Conservation (phyloP, 805 yeast species). For the Lipomyces anomalus region DNA sequence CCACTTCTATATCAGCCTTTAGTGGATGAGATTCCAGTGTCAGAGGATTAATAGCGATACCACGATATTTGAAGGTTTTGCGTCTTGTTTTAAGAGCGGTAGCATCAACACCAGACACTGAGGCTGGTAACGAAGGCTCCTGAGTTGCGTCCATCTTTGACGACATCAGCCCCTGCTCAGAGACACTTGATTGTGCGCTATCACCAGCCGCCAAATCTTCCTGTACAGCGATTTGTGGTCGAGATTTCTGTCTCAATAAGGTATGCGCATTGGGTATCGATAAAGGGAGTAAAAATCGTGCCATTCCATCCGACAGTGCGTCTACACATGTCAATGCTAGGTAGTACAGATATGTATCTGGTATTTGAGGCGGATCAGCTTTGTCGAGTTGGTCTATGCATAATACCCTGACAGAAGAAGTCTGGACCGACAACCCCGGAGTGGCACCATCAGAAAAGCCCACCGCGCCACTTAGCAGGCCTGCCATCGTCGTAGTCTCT, state of each 20-base stretch:
- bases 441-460: slow-evolving; percentile 6
- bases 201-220: background rate
- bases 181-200: background rate
- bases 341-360: slow-evolving; percentile 55
- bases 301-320: slow-evolving; percentile 63
- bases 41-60: slow-evolving; percentile 22
- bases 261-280: slow-evolving; percentile 27
- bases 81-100: slow-evolving; percentile 6
- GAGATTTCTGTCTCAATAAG: slow-evolving; percentile 6
- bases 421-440: slow-evolving; percentile 14
- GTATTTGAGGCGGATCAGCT: slow-evolving; percentile 63
- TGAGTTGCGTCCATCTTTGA: slow-evolving; percentile 25
- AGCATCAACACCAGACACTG: too few species aligned
- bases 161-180: background rate
- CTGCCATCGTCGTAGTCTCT: slow-evolving; percentile 10
- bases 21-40: slow-evolving; percentile 19
- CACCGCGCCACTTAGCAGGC: slow-evolving; percentile 14
- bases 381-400: slow-evolving; percentile 78
- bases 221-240: slow-evolving; percentile 4
- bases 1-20: slow-evolving; percentile 12
- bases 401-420: slow-evolving; percentile 35
- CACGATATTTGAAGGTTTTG: slow-evolving; percentile 17
- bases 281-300: slow-evolving; percentile 44
- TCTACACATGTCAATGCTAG: slow-evolving; percentile 51
- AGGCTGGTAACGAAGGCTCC: too few species aligned